Percentiles rank a stretch among this genome's conserved stretches.
Evolutionary conservation across 176 grass and related monocot genomes (phyloP).

Genomic region (Dendrocalamus sinicus): DNA sequence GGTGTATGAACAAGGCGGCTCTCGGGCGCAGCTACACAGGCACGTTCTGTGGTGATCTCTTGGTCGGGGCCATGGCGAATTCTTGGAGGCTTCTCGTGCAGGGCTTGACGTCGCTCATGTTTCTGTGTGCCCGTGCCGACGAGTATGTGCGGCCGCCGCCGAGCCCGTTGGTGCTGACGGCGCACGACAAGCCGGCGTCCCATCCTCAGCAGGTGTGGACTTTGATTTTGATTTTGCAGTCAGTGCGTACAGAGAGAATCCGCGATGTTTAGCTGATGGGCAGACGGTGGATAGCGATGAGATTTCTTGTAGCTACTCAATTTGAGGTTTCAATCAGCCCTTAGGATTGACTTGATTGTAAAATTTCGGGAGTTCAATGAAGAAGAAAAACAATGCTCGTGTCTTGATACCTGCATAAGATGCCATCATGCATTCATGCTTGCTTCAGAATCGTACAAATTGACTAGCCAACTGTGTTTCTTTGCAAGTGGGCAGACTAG

Average conservation of each 20-base stretch:
- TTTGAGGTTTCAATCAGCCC: not conserved
- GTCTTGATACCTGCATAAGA: too few relatives aligned
- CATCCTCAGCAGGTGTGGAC: constrained; percentile 71
- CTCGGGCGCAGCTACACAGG: constrained; percentile 35
- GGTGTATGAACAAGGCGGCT: constrained; percentile 31
- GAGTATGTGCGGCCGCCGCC: constrained; percentile 66
- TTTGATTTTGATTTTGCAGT: not conserved
- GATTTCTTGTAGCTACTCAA: not conserved
- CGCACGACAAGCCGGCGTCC: constrained; percentile 47
- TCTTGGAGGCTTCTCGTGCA: constrained; percentile 62
- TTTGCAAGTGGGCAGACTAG: not conserved
- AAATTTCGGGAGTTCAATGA: not conserved
- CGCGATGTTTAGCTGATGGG: not conserved
- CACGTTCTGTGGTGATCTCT: not conserved
- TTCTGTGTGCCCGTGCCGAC: constrained; percentile 30
- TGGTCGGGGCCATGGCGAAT: constrained; percentile 46
- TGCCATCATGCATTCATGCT: too few relatives aligned
- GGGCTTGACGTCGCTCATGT: constrained; percentile 47
- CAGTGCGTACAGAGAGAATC: not conserved
- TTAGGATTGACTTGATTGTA: not conserved
- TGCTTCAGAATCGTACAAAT: not conserved
- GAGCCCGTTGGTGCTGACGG: constrained; percentile 35
- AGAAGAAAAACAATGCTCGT: too few relatives aligned
- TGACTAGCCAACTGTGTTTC: not conserved
- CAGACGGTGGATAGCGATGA: too few relatives aligned